These are phyloP conservation scores for Shiraia bambusicola DNA, from an alignment of 2,329 filamentous ascomycete species.

Conservation along the genomic window DNA sequence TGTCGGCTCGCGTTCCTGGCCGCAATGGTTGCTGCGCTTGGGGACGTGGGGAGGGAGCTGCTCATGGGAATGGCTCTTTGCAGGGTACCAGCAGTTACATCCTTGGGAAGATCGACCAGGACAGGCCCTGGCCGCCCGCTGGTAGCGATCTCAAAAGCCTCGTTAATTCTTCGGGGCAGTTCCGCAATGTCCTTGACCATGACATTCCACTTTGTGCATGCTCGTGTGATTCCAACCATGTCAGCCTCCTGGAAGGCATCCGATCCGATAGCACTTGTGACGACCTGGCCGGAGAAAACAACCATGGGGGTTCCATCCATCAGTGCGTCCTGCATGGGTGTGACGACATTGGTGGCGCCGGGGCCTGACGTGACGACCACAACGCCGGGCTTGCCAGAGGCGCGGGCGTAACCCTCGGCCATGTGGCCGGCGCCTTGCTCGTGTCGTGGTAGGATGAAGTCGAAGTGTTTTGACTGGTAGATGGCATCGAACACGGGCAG, in stretches of 20 bases:
- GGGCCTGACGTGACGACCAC: slow-evolving; percentile 96
- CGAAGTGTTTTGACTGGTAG: slow-evolving; percentile 95
- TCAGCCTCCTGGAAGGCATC: slow-evolving; percentile 98
- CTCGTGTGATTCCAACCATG: slow-evolving; percentile 86
- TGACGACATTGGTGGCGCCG: slow-evolving; percentile 94
- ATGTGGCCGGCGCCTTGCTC: slow-evolving; percentile 98
- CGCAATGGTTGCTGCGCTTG: slow-evolving; percentile 81
- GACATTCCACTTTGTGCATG: slow-evolving; percentile 98
- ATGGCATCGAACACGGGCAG: slow-evolving; percentile 98
- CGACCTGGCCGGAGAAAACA: slow-evolving; percentile 92
- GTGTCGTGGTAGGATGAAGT: slow-evolving; percentile 92
- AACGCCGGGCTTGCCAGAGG: slow-evolving; percentile 89
- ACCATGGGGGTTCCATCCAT: slow-evolving; percentile 96
- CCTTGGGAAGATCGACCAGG: slow-evolving; percentile 93
- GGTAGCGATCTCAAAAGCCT: slow-evolving; percentile 97
- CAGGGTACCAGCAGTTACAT: slow-evolving; percentile 85
- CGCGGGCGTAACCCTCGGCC: slow-evolving; percentile 95
- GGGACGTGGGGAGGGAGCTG: slow-evolving; percentile 71
- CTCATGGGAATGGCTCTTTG: slow-evolving; percentile 80
- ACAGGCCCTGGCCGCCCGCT: slow-evolving; percentile 92
- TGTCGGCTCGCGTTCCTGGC: slow-evolving; percentile 71
- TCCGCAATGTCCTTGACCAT: slow-evolving; percentile 97
- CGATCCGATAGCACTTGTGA: slow-evolving; percentile 84
- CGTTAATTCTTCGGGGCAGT: slow-evolving; percentile 89
- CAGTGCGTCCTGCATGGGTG: slow-evolving; percentile 92